These are phyloP conservation scores for Pelargonium fulgidum DNA, from an alignment of 441 rosid species.

Conservation along the genomic window DNA sequence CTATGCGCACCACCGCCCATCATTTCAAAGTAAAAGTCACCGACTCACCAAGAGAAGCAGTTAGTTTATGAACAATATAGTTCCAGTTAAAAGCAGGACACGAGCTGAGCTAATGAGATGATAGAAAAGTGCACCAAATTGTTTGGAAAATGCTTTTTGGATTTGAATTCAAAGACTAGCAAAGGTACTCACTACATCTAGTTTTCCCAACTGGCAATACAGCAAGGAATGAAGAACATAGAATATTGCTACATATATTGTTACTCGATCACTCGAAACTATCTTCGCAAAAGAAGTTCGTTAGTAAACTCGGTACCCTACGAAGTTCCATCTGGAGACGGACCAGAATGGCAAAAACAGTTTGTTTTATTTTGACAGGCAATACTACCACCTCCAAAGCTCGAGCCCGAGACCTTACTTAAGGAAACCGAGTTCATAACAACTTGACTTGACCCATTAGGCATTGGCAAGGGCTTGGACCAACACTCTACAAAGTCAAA, in stretches of 20 bases:
- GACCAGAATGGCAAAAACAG: neutral
- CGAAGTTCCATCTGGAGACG: neutral
- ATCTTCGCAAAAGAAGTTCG: neutral
- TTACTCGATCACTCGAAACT: no score
- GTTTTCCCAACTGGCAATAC: neutral
- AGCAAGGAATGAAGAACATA: neutral
- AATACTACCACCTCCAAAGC: no score
- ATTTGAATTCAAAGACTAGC: neutral
- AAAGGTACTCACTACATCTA: neutral
- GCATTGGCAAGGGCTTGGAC: no score
- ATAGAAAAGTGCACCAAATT: neutral
- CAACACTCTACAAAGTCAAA: no score
- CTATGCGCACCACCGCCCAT: neutral
- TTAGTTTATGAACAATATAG: neutral
- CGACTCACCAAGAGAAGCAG: no score
- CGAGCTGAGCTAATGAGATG: neutral
- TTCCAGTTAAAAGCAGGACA: neutral
- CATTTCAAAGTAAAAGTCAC: neutral
- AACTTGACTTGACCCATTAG: no score
- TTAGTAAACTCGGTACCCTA: neutral
- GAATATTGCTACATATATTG: no score
- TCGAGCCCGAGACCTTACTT: no score
- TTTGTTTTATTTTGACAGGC: no score
- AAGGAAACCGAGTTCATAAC: no score
- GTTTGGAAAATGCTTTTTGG: neutral